phyloP scores from a whole-genome alignment of 1,284 basidiomycete genomes.

The Schizophyllum commune region DNA sequence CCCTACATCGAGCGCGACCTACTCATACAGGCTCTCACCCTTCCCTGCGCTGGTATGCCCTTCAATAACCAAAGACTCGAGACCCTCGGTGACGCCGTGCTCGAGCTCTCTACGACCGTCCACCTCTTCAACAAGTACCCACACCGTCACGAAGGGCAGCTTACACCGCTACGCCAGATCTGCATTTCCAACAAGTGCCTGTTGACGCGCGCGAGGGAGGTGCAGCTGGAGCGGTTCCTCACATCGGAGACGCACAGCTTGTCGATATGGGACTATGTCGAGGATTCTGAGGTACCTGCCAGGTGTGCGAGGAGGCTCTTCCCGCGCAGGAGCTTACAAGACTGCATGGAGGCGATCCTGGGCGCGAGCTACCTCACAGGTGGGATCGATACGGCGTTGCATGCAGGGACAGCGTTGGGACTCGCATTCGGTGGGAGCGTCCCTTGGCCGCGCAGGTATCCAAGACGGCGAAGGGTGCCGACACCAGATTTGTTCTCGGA shows the following conservation, averaged over 20 bases:
- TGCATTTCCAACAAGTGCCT: slow-evolving; percentile 65
- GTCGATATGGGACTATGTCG: slow-evolving; percentile 54
- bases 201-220: slow-evolving; percentile 54
- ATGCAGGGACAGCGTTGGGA: slow-evolving; percentile 54
- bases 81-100: slow-evolving; percentile 76
- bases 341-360: slow-evolving; percentile 78
- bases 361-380: slow-evolving; percentile 68
- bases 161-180: slow-evolving; percentile 54
- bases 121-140: slow-evolving; percentile 71
- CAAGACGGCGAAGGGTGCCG: slow-evolving; percentile 21
- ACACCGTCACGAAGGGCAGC: slow-evolving; percentile 73
- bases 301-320: slow-evolving; percentile 29
- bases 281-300: slow-evolving; percentile 23
- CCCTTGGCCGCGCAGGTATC: slow-evolving; percentile 55
- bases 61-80: slow-evolving; percentile 81
- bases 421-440: slow-evolving; percentile 62
- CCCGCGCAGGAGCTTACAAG: slow-evolving; percentile 67
- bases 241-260: slow-evolving; percentile 49
- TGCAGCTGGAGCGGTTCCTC: slow-evolving; percentile 55
- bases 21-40: slow-evolving; percentile 64
- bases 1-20: slow-evolving; percentile 49
- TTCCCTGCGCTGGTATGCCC: slow-evolving; percentile 52
- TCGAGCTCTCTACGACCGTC: slow-evolving; percentile 70
- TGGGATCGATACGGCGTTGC: slow-evolving; percentile 60
- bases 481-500: slow-evolving; percentile 41